Conservation (phyloP, 192 early-diverging fungal genomes). For the Gryganskiella cystojenkinii region DNA sequence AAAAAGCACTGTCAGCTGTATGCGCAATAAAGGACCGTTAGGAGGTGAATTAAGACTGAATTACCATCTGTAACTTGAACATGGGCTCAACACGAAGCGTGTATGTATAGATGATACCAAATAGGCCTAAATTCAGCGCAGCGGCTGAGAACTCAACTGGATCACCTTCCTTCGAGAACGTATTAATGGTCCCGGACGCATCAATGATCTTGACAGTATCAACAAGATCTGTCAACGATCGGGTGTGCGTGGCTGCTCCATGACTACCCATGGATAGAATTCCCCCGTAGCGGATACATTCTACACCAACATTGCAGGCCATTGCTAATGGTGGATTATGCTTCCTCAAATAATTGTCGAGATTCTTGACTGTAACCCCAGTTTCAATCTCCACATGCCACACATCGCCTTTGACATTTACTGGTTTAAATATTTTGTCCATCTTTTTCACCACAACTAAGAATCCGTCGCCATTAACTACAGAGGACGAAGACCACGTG, state of each 20-base stretch:
- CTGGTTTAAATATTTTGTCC: neutral
- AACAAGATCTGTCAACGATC: constrained; percentile 42
- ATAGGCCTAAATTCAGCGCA: constrained; percentile 43
- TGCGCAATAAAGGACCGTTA: neutral
- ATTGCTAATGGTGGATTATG: constrained; percentile 31
- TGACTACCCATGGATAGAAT: constrained; percentile 33
- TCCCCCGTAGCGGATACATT: constrained; percentile 16
- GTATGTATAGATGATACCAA: constrained; percentile 50
- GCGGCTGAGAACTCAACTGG: constrained; percentile 37
- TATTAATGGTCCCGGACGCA: constrained; percentile 25
- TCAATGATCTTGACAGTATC: constrained; percentile 39
- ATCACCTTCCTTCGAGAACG: constrained; percentile 26
- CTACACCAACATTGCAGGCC: constrained; percentile 7
- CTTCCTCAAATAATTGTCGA: constrained; percentile 13
- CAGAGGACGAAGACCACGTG: constrained; percentile 6
- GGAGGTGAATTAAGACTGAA: neutral
- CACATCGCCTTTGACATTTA: neutral
- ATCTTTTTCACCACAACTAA: constrained; percentile 16
- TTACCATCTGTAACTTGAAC: constrained; percentile 44
- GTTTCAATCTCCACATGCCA: constrained; percentile 25
- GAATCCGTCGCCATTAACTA: constrained; percentile 5
- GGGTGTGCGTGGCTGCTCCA: constrained; percentile 35
- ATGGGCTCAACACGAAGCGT: constrained; percentile 49
- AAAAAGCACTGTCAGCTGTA: neutral
- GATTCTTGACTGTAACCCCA: constrained; percentile 7